Evolutionary conservation across 208 protist genomes (phyloP).

Genomic region (Leishmania martiniquensis): DNA sequence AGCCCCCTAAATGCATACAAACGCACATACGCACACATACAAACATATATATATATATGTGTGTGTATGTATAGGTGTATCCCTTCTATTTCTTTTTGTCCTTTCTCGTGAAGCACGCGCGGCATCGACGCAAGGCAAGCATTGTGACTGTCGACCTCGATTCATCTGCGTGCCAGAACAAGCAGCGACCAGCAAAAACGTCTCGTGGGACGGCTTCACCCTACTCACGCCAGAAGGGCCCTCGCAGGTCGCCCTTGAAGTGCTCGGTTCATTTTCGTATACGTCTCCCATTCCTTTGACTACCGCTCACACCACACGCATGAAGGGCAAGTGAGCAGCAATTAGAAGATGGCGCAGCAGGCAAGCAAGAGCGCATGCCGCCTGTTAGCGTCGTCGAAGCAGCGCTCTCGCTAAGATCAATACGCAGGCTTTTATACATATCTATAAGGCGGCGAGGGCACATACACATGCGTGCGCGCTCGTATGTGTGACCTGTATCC

Average conservation of each 20-base stretch:
- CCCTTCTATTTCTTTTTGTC: not conserved
- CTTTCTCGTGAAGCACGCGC: not conserved
- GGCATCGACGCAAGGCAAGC: not conserved
- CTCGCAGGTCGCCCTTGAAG: too few relatives aligned
- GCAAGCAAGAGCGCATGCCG: not conserved
- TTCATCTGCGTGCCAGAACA: not conserved
- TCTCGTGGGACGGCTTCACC: not conserved
- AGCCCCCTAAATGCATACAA: too few relatives aligned
- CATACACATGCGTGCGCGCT: not conserved
- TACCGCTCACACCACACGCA: conserved; percentile 29
- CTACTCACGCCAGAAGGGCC: not conserved
- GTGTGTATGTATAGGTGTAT: too few relatives aligned
- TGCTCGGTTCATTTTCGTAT: not conserved
- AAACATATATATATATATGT: too few relatives aligned
- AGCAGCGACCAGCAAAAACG: not conserved
- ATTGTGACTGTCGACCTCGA: not conserved
- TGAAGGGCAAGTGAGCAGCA: conserved; percentile 14
- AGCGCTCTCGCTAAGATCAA: not conserved
- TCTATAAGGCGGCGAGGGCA: too few relatives aligned
- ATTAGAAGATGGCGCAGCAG: conserved; percentile 34
- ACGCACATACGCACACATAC: too few relatives aligned
- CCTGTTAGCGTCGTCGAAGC: not conserved
- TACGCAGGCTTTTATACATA: too few relatives aligned
- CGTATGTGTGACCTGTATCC: not conserved
- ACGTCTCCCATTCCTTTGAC: conserved; percentile 24